These are phyloP conservation scores for Neoboletus subvelutipes DNA, from an alignment of 768 basidiomycete genomes.

Conservation along the genomic window DNA sequence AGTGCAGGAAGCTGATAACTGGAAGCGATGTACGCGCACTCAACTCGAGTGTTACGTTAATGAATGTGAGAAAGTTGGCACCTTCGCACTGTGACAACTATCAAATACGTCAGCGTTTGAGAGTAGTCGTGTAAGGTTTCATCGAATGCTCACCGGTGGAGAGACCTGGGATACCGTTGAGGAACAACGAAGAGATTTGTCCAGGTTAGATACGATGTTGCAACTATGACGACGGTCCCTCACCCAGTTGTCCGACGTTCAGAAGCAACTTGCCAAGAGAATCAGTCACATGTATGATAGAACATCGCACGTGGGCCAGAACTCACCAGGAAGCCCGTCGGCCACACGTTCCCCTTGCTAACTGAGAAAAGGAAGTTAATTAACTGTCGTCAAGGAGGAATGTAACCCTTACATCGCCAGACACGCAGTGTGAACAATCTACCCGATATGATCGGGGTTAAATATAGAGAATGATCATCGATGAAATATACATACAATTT, in stretches of 20 bases:
- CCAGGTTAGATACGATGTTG: neutral
- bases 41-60: neutral
- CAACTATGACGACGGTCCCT: slow-evolving; percentile 9
- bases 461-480: neutral
- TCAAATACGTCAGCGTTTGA: slow-evolving; percentile 4
- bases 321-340: slow-evolving; percentile 49
- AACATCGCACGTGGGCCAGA: neutral
- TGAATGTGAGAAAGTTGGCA: slow-evolving; percentile 21
- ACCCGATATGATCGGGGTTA: neutral
- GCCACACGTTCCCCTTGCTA: slow-evolving; percentile 49
- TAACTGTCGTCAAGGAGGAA: neutral
- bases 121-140: neutral
- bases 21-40: neutral
- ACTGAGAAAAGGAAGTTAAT: slow-evolving; percentile 36
- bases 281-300: neutral
- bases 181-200: slow-evolving; percentile 2
- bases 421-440: slow-evolving; percentile 61
- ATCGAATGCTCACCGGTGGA: slow-evolving; percentile 37
- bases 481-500: slow-evolving; percentile 43
- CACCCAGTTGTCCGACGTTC: slow-evolving; percentile 51
- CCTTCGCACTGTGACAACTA: slow-evolving; percentile 49
- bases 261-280: slow-evolving; percentile 40
- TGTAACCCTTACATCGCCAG: slow-evolving; percentile 52
- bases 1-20: slow-evolving; percentile 46
- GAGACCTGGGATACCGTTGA: slow-evolving; percentile 26